Base-by-base conservation (phyloP, 2,329 filamentous ascomycete genomes). In the Diaporthe sp. region DNA sequence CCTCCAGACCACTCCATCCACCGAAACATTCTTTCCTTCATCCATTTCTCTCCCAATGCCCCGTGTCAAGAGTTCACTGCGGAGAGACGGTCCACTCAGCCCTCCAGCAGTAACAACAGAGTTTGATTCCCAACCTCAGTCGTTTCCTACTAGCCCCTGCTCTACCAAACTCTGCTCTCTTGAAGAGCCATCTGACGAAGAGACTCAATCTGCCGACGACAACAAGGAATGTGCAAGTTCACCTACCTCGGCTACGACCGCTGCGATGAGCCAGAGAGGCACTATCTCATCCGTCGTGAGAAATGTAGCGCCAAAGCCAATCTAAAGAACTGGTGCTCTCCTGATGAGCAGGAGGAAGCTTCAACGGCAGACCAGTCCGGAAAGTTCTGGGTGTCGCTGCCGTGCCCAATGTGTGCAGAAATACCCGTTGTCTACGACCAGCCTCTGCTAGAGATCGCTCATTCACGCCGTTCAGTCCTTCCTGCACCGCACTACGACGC, bases 221-320 rank as follows among this genome's bases (percentile, higher is more conserved):
- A 31, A 37, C 9, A 4, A 19, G 58, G 55, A 19, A 77, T 77
- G 76, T 77, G 76, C 57, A 77, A 73, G 55, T 77, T 77, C 71
- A 77, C 76, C 76, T 77, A 77, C 62, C 73, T 77, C 55, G 76
- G 76, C 22, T 77, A 77, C 67, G 71, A 55, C 34, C 70, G 70
- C 55, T 77, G 76, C 34, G 76, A 77, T 55, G 76, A 77, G 73
- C 76, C 76, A 25, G 76, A 77, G 34, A 75, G 76, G 61, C 76
- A 77, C 58, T 77, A 77, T 46, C 71, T 77, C 70, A 75, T 77
- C 73, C 76, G 76, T 34, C 76, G 76, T 60, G 76, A 75, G 70
- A 77, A 77, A 51, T 77, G 76, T 25, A 53, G 51, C 31, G 57
- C 70, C 61, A 77, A 75, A 44, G 76, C 76, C 58, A 65, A 77